Evolutionary conservation across 371 early-diverging fungal genomes (phyloP).

Genomic region (Phascolomyces articulosus): DNA sequence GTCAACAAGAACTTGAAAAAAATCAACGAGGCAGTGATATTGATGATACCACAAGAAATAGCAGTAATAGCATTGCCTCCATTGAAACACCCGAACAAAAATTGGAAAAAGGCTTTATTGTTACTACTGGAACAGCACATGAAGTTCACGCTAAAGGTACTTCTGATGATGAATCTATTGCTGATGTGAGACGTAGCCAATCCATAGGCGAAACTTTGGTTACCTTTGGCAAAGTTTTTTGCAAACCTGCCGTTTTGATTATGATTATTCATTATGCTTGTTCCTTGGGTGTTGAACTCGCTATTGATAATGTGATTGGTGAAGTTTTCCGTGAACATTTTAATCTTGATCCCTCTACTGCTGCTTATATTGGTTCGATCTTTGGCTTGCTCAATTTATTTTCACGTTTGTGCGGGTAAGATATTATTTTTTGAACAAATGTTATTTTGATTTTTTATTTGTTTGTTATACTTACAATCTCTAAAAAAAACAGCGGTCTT

Average conservation of each 20-base stretch:
- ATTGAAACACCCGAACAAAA: neutral
- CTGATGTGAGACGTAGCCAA: constrained; percentile 14
- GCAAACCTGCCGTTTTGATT: constrained; percentile 42
- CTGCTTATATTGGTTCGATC: constrained; percentile 56
- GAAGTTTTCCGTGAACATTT: constrained; percentile 32
- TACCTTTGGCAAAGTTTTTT: constrained; percentile 3
- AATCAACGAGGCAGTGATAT: neutral
- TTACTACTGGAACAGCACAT: neutral
- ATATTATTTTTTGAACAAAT: no score
- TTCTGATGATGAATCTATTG: constrained; percentile 10
- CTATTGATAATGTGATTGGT: constrained; percentile 61
- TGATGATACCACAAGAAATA: neutral
- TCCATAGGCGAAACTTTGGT: neutral
- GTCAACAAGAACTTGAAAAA: neutral
- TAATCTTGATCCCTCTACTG: constrained; percentile 37
- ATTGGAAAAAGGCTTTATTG: neutral
- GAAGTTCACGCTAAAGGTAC: neutral
- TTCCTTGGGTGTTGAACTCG: constrained; percentile 67
- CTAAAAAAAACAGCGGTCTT: constrained; percentile 28
- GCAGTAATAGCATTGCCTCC: neutral
- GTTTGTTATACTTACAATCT: no score
- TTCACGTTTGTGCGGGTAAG: constrained; percentile 55
- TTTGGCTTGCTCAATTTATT: constrained; percentile 70
- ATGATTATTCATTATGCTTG: constrained; percentile 61
- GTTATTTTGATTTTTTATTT: no score